Percentiles rank a stretch among this genome's conserved stretches.
Conservation (phyloP, 352 stramenopile species). For the Phytophthora litchii region DNA sequence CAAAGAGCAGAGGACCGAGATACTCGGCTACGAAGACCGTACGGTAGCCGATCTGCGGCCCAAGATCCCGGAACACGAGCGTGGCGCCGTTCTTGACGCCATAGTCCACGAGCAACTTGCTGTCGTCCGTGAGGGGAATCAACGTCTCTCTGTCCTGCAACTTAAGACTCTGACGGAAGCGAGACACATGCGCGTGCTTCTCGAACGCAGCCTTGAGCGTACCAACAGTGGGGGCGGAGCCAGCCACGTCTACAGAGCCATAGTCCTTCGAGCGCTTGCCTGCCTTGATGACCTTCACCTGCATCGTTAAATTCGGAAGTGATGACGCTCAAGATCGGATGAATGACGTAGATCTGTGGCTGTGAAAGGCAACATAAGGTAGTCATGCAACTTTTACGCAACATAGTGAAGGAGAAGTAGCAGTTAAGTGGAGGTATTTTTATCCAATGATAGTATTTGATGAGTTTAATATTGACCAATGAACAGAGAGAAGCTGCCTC, state of each 20-base stretch:
- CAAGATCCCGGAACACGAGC: conserved; percentile 82
- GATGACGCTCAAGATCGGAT: conserved; percentile 4
- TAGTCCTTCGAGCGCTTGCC: conserved; percentile 65
- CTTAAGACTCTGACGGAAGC: conserved; percentile 73
- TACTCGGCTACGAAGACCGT: conserved; percentile 91
- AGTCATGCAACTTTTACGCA: not conserved
- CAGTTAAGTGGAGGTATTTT: conserved; percentile 7
- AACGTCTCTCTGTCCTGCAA: conserved; percentile 33
- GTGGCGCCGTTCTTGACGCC: conserved; percentile 56
- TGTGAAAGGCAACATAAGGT: conserved; percentile 5
- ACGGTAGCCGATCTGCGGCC: conserved; percentile 88
- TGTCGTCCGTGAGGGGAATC: conserved; percentile 62
- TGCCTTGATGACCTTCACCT: conserved; percentile 66
- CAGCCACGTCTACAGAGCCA: conserved; percentile 44
- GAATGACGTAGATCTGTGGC: conserved; percentile 11
- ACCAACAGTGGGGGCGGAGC: conserved; percentile 42
- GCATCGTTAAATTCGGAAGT: conserved; percentile 42
- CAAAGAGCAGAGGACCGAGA: conserved; percentile 83
- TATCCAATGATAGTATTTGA: conserved; percentile 12
- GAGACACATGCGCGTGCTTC: conserved; percentile 48
- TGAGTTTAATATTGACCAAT: conserved; percentile 12
- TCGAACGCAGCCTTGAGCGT: conserved; percentile 71
- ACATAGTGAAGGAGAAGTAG: conserved; percentile 4
- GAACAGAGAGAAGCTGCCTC: not conserved
- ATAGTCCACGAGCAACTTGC: conserved; percentile 57